Conservation (phyloP, 352 stramenopile species). For the Phytophthora multivora region DNA sequence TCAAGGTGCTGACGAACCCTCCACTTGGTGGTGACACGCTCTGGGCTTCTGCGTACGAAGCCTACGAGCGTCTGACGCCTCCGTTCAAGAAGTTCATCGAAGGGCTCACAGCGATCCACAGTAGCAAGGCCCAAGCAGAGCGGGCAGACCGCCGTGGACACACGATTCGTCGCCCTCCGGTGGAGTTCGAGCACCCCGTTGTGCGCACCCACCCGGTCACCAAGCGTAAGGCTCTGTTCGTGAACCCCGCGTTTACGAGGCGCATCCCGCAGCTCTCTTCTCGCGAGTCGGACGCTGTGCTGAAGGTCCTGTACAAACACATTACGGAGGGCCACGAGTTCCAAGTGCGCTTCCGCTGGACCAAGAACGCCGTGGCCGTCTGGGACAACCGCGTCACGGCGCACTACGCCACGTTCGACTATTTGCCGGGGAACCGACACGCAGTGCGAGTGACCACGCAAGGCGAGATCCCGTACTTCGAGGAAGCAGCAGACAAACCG, state of each 20-base stretch:
- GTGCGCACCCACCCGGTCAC: constrained; percentile 43
- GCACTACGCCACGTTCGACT: constrained; percentile 26
- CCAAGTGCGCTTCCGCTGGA: constrained; percentile 22
- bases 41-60: constrained; percentile 48
- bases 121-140: constrained; percentile 46
- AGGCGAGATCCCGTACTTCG: constrained; percentile 19
- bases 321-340: constrained; percentile 22
- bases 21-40: constrained; percentile 45
- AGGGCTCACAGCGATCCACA: constrained; percentile 48
- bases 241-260: constrained; percentile 44
- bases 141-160: constrained; percentile 20
- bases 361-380: constrained; percentile 19
- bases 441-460: constrained; percentile 24
- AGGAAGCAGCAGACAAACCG: neutral
- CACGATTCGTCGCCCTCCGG: constrained; percentile 36
- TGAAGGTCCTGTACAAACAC: constrained; percentile 25
- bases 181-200: constrained; percentile 48
- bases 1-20: constrained; percentile 38
- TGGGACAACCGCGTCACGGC: constrained; percentile 22
- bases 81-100: constrained; percentile 46
- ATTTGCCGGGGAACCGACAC: constrained; percentile 19
- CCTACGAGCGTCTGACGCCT: constrained; percentile 47
- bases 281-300: constrained; percentile 33
- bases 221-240: constrained; percentile 33
- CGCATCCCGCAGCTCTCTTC: constrained; percentile 43